Base-by-base conservation (phyloP, 2,329 filamentous ascomycete species). In the Colletotrichum aenigma region DNA sequence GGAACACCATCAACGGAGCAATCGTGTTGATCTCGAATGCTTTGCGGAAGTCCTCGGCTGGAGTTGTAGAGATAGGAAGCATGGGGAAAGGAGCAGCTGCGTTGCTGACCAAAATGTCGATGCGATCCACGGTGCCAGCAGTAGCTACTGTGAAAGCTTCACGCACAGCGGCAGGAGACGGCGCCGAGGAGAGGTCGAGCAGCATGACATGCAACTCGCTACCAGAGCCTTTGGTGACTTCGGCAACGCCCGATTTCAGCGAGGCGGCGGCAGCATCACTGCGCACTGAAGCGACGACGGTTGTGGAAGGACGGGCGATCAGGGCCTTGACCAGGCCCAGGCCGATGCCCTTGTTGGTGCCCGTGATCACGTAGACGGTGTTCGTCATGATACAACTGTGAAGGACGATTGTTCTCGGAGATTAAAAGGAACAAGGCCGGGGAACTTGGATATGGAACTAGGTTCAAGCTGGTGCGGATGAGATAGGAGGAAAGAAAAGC, bases 51-150 rank as follows among this genome's bases (percentile, higher is more conserved):
- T 87, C 84, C 3, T 76, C 78, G 6, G 79, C 78, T 6, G 79
- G 84, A 30, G 67, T 85, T 26, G 81, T 78, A 12, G 78, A 66
- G 0, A 84, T 81, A 2, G 80, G 77, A 2, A 78, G 80, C 74
- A 82, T 83, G 52, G 80, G 78, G 12, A 80, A 79, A 16, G 78
- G 79, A 24, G 87, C 84, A 4, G 86, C 89, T 0, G 89, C 89
- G 75, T 91, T 91, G 73, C 87, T 87, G 76, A 91, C 86, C 5
- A 91, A 84, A 8, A 89, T 80, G 60, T 91, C 89, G n/a, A 91
- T 80, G 21, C 84, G 80, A 16, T 78, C 77, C 77, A 89, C 71
- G 15, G 81, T 78, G 6, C 85, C 78, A 2, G 10, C 76, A 13
- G 79, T 70, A 6, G 84, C 75, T 13, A 81, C 83, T 3, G 69